These are phyloP conservation scores for Heliosperma pusillum DNA, from an alignment of 148 eudicot species.

Conservation along the genomic window DNA sequence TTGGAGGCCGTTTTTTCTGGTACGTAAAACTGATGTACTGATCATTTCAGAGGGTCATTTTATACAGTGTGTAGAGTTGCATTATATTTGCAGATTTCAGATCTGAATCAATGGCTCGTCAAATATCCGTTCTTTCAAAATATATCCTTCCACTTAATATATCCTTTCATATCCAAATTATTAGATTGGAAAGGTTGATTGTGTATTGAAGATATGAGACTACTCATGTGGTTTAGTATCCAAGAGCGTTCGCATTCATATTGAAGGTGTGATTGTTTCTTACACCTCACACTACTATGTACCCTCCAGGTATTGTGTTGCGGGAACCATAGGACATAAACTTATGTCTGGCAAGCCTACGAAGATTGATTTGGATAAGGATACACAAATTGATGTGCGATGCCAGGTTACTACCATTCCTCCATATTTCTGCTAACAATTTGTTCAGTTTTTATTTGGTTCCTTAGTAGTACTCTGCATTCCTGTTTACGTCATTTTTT, in stretches of 20 bases:
- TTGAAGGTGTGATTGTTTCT: background rate
- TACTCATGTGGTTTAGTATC: no score
- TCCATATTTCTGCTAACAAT: background rate
- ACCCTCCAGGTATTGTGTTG: constrained; percentile 62
- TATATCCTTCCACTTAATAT: no score
- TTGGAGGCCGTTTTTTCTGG: background rate
- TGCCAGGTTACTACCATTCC: constrained; percentile 57
- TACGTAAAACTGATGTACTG: background rate
- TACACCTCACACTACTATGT: background rate
- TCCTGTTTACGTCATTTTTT: no score
- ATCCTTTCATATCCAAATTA: no score
- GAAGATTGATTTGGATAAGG: constrained; percentile 56
- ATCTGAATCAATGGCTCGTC: no score
- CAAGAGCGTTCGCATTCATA: no score
- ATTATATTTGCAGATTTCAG: no score
- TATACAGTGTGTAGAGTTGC: no score
- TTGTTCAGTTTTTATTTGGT: background rate
- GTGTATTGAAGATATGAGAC: no score
- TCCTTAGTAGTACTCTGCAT: no score
- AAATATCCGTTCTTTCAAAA: no score
- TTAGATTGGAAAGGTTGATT: no score
- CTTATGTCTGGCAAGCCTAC: constrained; percentile 80
- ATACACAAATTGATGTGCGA: constrained; percentile 72
- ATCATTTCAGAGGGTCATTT: background rate
- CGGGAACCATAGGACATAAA: constrained; percentile 89